These are phyloP conservation scores for Puccinellia tenuiflora DNA, from an alignment of 176 grass and related monocot genomes.

Conservation along the genomic window DNA sequence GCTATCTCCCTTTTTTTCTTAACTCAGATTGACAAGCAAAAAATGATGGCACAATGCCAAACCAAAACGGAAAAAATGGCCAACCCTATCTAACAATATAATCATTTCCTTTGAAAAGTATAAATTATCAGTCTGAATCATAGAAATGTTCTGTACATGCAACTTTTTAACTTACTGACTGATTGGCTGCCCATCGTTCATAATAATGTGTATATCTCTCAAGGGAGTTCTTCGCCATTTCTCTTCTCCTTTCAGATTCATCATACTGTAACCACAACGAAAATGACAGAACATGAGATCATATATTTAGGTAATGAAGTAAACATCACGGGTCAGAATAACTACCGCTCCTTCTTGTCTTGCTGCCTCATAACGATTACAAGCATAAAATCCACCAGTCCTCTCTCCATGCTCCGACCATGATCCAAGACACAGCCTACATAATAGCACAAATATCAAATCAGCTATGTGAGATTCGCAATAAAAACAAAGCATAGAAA, in stretches of 20 bases:
- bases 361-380: slow-evolving; percentile 96
- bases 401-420: slow-evolving; percentile 99
- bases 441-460: slow-evolving; percentile 3
- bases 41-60: background rate
- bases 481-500: slow-evolving; percentile 12
- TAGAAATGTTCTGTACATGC: background rate
- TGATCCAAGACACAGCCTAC: slow-evolving; percentile 94
- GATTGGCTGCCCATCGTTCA: slow-evolving; percentile 99
- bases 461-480: background rate
- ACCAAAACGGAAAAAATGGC: background rate
- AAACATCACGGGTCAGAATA: slow-evolving; percentile 22
- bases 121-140: background rate
- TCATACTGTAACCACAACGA: slow-evolving; percentile 67
- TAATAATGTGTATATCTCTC: slow-evolving; percentile 99
- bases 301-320: background rate
- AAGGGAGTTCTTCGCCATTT: slow-evolving; percentile 99
- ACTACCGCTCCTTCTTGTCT: slow-evolving; percentile 99
- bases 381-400: slow-evolving; percentile 98
- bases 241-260: slow-evolving; percentile 99
- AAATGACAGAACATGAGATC: slow-evolving; percentile 16
- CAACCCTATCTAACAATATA: background rate
- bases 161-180: slow-evolving; percentile 64
- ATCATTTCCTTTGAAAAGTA: background rate
- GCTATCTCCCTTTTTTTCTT: background rate
- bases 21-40: background rate